Percentiles rank a stretch among this genome's conserved stretches.
These are phyloP conservation scores for Monosporascus sp. DNA, from an alignment of 2,329 filamentous ascomycete genomes.

Conservation along the genomic window DNA sequence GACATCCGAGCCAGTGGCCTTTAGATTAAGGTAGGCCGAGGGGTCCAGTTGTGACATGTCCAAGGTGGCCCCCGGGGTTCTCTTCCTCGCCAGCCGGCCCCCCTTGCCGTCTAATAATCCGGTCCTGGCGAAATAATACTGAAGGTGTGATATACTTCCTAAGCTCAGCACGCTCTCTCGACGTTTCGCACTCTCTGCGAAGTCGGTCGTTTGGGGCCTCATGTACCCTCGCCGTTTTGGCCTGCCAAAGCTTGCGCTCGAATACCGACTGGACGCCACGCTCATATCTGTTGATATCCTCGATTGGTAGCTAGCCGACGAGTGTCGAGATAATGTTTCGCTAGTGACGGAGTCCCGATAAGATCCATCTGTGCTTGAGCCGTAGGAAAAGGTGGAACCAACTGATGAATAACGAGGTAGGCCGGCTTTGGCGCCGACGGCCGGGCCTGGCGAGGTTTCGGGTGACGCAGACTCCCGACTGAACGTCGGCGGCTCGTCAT, in stretches of 20 bases:
- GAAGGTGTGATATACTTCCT: conserved; percentile 92
- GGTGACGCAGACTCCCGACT: conserved; percentile 60
- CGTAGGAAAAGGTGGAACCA: conserved; percentile 53
- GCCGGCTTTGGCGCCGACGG: conserved; percentile 52
- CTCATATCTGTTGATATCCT: conserved; percentile 37
- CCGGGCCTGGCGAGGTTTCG: conserved; percentile 55
- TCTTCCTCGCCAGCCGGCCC: conserved; percentile 72
- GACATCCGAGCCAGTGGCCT: conserved; percentile 39
- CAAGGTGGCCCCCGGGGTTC: conserved; percentile 52
- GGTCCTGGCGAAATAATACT: conserved; percentile 97
- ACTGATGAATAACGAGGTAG: conserved; percentile 61
- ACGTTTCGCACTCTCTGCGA: conserved; percentile 82
- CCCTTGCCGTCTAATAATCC: conserved; percentile 91
- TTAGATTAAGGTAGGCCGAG: conserved; percentile 33
- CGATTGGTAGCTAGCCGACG: conserved; percentile 52
- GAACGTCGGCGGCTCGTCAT: conserved; percentile 30
- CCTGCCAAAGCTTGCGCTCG: conserved; percentile 38
- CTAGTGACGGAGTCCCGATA: conserved; percentile 52
- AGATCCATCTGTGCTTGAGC: conserved; percentile 44
- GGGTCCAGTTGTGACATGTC: conserved; percentile 51
- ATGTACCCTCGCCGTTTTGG: conserved; percentile 72
- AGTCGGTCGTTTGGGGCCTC: conserved; percentile 79
- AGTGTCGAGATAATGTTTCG: conserved; percentile 55
- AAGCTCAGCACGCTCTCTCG: conserved; percentile 94
- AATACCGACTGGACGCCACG: conserved; percentile 36